These are phyloP conservation scores for Moringa oleifera DNA, from an alignment of 345 rosid genomes.

Conservation along the genomic window DNA sequence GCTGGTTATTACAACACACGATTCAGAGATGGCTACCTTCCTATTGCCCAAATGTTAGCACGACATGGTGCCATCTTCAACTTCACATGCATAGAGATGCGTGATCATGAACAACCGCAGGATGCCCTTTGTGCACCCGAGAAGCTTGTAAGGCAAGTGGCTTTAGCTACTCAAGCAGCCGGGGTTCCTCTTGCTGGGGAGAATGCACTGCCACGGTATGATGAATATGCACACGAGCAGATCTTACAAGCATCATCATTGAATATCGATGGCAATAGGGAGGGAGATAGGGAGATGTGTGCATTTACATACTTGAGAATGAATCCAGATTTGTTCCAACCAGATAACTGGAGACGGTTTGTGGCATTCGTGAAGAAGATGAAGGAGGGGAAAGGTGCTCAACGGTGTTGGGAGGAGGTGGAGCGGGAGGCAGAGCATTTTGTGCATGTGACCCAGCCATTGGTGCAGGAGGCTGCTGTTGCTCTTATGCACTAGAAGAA, in stretches of 20 bases:
- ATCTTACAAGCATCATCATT: conserved; percentile 62
- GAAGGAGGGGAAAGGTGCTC: conserved; percentile 62
- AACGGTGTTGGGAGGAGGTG: conserved; percentile 68
- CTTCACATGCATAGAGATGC: conserved; percentile 96
- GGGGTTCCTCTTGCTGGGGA: conserved; percentile 85
- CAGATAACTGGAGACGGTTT: conserved; percentile 82
- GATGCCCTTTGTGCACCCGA: conserved; percentile 91
- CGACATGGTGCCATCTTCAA: conserved; percentile 85
- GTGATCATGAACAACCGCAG: conserved; percentile 96
- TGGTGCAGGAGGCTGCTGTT: conserved; percentile 71
- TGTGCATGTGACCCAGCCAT: conserved; percentile 65
- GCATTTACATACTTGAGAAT: conserved; percentile 95
- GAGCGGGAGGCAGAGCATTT: conserved; percentile 91
- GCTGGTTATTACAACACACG: conserved; percentile 97
- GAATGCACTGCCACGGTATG: conserved; percentile 83
- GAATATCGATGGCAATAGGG: conserved; percentile 34
- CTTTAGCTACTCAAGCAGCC: conserved; percentile 62
- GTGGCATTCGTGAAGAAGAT: conserved; percentile 89
- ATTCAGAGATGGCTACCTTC: conserved; percentile 80
- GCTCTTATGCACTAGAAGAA: conserved; percentile 50
- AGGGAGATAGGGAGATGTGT: conserved; percentile 63
- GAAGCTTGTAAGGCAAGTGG: conserved; percentile 89
- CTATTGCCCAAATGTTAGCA: conserved; percentile 86
- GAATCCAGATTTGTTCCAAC: conserved; percentile 72
- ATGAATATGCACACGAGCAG: conserved; percentile 70